These are phyloP conservation scores for Zea luxurians DNA, from an alignment of 176 grass and related monocot species.

Conservation along the genomic window DNA sequence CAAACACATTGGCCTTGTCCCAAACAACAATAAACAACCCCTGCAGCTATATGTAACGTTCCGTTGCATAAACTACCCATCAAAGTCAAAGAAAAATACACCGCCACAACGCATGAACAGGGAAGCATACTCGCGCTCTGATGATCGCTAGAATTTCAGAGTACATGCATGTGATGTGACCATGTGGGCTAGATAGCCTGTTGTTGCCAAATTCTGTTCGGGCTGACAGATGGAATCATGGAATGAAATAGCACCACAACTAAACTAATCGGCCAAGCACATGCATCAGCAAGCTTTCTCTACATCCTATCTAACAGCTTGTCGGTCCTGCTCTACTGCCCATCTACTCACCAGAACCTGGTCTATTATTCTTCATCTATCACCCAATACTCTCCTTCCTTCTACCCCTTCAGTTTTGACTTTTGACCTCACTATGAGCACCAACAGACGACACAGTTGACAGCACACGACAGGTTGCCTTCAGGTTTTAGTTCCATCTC, in stretches of 20 bases:
- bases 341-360: not conserved
- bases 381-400: not conserved
- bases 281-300: not conserved
- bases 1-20: not conserved
- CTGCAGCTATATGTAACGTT: not conserved
- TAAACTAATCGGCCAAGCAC: not conserved
- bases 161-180: slow-evolving; percentile 14
- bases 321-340: not conserved
- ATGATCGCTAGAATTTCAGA: not conserved
- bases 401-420: not conserved
- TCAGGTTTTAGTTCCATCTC: not conserved
- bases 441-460: not conserved
- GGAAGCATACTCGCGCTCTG: not conserved
- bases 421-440: not conserved
- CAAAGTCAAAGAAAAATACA: slow-evolving; percentile 15
- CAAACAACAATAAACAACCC: not conserved
- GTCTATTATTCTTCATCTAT: not conserved
- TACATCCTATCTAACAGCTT: not conserved
- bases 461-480: not conserved
- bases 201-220: not conserved
- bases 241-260: slow-evolving; percentile 19
- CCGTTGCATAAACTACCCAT: not conserved
- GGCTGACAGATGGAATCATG: slow-evolving; percentile 29
- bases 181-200: slow-evolving; percentile 31
- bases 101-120: not conserved